A percentile compares a stretch with the other conserved stretches of the same genome.
Evolutionary conservation across 1,284 basidiomycete species (phyloP).

Genomic region (Agroathelia rolfsii): DNA sequence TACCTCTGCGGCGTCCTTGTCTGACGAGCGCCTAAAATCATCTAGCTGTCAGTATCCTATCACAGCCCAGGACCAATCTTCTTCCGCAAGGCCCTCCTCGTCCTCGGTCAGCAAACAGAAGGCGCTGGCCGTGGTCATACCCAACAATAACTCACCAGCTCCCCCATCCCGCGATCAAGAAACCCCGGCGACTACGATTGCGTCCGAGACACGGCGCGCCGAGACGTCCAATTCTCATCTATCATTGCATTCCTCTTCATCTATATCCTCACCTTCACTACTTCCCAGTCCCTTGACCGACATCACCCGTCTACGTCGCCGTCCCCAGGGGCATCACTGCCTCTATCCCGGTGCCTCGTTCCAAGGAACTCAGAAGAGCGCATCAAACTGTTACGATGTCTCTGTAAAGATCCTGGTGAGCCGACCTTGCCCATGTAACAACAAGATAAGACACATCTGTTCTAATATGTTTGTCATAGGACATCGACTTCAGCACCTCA

Average conservation of each 20-base stretch:
- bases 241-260: constrained; percentile 7
- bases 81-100: constrained; percentile 5
- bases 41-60: too few relatives aligned
- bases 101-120: constrained; percentile 6
- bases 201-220: too few relatives aligned
- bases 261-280: constrained; percentile 9
- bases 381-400: constrained; percentile 78
- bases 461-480: constrained; percentile 30
- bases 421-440: constrained; percentile 14
- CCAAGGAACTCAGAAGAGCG: constrained; percentile 75
- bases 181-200: too few relatives aligned
- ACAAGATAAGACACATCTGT: constrained; percentile 5
- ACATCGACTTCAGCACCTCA: constrained; percentile 74
- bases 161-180: constrained; percentile 10
- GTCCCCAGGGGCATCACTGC: constrained; percentile 68
- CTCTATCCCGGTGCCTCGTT: constrained; percentile 75
- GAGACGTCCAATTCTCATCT: constrained; percentile 7
- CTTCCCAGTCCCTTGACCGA: constrained; percentile 57
- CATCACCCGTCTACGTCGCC: constrained; percentile 65
- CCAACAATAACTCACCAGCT: constrained; percentile 10
- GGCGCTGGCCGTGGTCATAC: constrained; percentile 10
- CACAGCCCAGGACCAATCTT: constrained; percentile 10
- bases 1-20: too few relatives aligned
- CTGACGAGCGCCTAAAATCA: too few relatives aligned
- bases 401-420: constrained; percentile 72